A percentile compares a stretch with the other conserved stretches of the same genome.
These are phyloP conservation scores for Phytophthora pistaciae DNA, from an alignment of 352 stramenopile genomes.

Conservation along the genomic window DNA sequence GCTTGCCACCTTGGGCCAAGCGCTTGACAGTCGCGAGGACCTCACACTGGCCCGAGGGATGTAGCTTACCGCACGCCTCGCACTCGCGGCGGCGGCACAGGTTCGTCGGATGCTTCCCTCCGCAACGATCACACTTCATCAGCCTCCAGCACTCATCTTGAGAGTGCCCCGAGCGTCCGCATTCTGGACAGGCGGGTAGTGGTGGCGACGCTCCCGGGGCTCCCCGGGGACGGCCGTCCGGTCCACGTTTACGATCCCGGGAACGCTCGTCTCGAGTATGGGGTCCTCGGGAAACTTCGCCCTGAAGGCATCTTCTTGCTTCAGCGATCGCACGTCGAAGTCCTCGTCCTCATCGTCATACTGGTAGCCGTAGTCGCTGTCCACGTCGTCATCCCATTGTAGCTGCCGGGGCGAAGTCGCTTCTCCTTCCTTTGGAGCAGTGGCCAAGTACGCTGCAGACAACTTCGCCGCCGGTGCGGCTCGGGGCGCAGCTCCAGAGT, in stretches of 20 bases:
- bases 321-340: not conserved
- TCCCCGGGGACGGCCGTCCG: not conserved
- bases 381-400: no score
- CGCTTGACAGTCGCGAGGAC: not conserved
- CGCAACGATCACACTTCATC: conserved; percentile 9
- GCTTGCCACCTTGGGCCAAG: not conserved
- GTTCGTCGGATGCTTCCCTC: conserved; percentile 3
- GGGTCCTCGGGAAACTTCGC: not conserved
- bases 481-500: no score
- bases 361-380: not conserved
- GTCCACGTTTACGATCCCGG: not conserved
- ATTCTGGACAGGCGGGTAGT: not conserved
- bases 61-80: not conserved
- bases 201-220: not conserved
- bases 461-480: no score
- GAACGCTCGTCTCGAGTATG: not conserved
- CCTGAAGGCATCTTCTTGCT: not conserved
- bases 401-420: no score
- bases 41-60: not conserved
- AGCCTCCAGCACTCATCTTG: not conserved
- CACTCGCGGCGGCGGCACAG: not conserved
- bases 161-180: not conserved
- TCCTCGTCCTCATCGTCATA: not conserved
- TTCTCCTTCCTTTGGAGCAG: no score
- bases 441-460: no score